Evolutionary conservation across 768 basidiomycete genomes (phyloP).

Genomic region (Thelephora ganbajun): DNA sequence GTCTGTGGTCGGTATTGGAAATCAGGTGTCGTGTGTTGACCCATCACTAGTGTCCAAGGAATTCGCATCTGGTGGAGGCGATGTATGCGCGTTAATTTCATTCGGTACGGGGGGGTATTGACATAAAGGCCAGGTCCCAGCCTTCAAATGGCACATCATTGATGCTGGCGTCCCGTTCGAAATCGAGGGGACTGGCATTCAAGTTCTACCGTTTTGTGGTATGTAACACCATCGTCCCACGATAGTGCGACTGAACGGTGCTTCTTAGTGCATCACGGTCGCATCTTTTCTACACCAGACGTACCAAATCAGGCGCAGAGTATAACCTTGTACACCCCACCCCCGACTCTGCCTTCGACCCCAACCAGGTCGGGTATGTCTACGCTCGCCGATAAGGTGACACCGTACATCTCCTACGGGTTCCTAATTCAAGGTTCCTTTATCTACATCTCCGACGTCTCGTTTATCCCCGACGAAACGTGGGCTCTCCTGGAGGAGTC

Average conservation of each 20-base stretch:
- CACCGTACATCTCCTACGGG: conserved; percentile 55
- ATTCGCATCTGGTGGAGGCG: conserved; percentile 68
- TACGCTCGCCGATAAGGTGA: conserved; percentile 18
- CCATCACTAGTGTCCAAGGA: conserved; percentile 39
- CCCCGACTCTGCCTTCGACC: conserved; percentile 15
- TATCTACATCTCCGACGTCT: conserved; percentile 75
- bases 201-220: conserved; percentile 57
- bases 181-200: conserved; percentile 47
- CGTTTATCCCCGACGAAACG: conserved; percentile 59
- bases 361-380: conserved; percentile 5
- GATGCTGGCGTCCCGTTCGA: conserved; percentile 54
- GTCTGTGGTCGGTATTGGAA: background rate
- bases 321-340: conserved; percentile 18
- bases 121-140: conserved; percentile 43
- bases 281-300: conserved; percentile 35
- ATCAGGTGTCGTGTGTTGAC: too few relatives aligned
- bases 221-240: conserved; percentile 9
- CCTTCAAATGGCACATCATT: conserved; percentile 74
- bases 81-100: conserved; percentile 28
- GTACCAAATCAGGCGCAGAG: conserved; percentile 19
- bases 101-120: background rate
- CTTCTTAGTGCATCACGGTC: conserved; percentile 57
- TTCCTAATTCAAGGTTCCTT: conserved; percentile 56
- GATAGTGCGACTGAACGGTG: background rate
- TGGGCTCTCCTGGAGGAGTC: conserved; percentile 35